Evolutionary conservation across 352 stramenopile genomes (phyloP).

Genomic region (Globisporangium lucens): DNA sequence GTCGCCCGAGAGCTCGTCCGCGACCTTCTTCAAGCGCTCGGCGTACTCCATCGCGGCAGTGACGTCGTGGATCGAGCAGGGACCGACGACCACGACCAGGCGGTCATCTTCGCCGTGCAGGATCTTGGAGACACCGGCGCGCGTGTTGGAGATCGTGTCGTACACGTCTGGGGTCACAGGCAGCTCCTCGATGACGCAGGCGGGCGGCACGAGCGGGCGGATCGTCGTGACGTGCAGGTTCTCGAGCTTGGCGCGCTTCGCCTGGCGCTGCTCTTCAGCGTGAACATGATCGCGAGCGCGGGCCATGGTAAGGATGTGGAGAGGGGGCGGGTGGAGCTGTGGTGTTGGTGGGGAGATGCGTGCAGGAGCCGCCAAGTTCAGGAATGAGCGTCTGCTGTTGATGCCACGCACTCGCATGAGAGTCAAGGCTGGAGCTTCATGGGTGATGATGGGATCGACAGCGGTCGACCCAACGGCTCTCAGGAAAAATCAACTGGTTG

Average conservation of each 20-base stretch:
- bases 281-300: constrained; percentile 18
- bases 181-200: constrained; percentile 71
- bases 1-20: constrained; percentile 75
- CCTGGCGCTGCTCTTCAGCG: constrained; percentile 31
- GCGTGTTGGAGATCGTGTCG: constrained; percentile 54
- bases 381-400: constrained; percentile 21
- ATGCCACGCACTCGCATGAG: neutral
- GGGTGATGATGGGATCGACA: neutral
- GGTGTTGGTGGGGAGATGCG: neutral
- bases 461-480: neutral
- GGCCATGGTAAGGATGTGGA: constrained; percentile 25
- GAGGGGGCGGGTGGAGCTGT: neutral
- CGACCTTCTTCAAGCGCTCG: constrained; percentile 51
- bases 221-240: constrained; percentile 73
- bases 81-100: constrained; percentile 78
- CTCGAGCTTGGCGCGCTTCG: constrained; percentile 69
- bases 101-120: constrained; percentile 79
- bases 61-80: constrained; percentile 89
- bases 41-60: constrained; percentile 83
- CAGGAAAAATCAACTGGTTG: constrained; percentile 6
- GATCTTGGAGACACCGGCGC: constrained; percentile 51
- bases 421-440: neutral
- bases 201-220: constrained; percentile 61
- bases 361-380: constrained; percentile 18
- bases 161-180: constrained; percentile 66